Conservation (phyloP, 176 grass and related monocot genomes). For the Metroxylon sagu region DNA sequence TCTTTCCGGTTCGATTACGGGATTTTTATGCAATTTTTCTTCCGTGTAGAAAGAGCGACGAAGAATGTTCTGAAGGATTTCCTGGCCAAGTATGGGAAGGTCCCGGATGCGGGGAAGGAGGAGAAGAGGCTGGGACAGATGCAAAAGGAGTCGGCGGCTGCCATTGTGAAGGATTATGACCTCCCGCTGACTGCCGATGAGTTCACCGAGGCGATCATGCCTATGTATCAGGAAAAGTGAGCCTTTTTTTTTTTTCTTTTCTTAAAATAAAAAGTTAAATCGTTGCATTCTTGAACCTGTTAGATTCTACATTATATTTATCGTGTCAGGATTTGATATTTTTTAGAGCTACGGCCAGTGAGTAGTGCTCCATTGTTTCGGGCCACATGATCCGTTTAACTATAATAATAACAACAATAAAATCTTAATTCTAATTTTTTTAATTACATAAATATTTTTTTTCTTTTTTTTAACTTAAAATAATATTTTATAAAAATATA, state of each 20-base stretch:
- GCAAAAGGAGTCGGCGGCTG: slow-evolving; percentile 51
- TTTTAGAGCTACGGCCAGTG: too few species aligned
- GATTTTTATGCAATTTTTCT: neutral
- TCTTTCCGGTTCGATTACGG: neutral
- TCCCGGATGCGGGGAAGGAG: slow-evolving; percentile 47
- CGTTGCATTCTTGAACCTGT: neutral
- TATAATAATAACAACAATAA: too few species aligned
- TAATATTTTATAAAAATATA: too few species aligned
- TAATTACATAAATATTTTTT: too few species aligned
- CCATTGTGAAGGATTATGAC: slow-evolving; percentile 64
- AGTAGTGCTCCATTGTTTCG: too few species aligned
- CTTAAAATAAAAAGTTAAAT: neutral
- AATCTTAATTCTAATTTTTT: too few species aligned
- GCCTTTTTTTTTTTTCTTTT: slow-evolving; percentile 1
- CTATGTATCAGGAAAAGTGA: slow-evolving; percentile 59
- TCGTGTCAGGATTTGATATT: neutral
- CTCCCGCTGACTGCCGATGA: slow-evolving; percentile 54
- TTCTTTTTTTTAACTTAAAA: too few species aligned
- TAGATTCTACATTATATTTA: neutral
- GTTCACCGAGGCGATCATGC: slow-evolving; percentile 61
- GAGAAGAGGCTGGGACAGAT: slow-evolving; percentile 64
- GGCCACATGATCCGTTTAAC: too few species aligned
- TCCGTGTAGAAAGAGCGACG: slow-evolving; percentile 52
- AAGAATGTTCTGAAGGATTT: slow-evolving; percentile 53
- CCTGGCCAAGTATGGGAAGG: slow-evolving; percentile 52